These are phyloP conservation scores for Cubamyces lactineus DNA, from an alignment of 768 basidiomycete genomes.

Conservation along the genomic window DNA sequence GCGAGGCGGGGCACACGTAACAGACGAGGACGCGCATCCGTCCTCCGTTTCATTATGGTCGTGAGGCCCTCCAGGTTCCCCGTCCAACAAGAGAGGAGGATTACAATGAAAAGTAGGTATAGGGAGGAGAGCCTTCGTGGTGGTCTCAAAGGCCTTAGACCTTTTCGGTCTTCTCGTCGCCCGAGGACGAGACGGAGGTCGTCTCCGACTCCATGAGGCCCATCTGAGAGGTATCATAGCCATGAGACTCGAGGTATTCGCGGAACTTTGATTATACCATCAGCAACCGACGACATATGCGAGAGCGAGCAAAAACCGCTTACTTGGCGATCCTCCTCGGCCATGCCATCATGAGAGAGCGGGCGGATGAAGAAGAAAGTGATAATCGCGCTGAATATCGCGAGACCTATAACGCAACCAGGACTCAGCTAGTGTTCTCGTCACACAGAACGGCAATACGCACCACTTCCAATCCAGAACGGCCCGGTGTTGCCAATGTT, in stretches of 20 bases:
- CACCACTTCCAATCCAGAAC: slow-evolving; percentile 85
- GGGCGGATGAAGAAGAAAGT: slow-evolving; percentile 76
- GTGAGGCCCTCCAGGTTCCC: neutral
- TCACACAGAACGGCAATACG: slow-evolving; percentile 16
- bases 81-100: neutral
- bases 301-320: slow-evolving; percentile 26
- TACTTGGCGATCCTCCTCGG: slow-evolving; percentile 69
- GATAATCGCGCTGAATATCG: slow-evolving; percentile 74
- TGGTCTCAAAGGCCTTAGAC: neutral
- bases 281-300: neutral
- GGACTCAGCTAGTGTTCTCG: neutral
- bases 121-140: neutral
- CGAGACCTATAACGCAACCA: slow-evolving; percentile 51
- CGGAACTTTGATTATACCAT: slow-evolving; percentile 57
- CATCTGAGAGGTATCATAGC: slow-evolving; percentile 79
- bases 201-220: slow-evolving; percentile 46
- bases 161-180: slow-evolving; percentile 26
- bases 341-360: slow-evolving; percentile 78
- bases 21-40: neutral
- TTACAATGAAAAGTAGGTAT: neutral
- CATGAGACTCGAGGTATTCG: slow-evolving; percentile 74
- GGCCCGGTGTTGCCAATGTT: slow-evolving; percentile 77
- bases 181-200: slow-evolving; percentile 25
- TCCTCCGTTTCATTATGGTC: neutral
- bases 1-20: neutral